These are phyloP conservation scores for Citrus trifoliata DNA, from an alignment of 345 rosid genomes.

Conservation along the genomic window DNA sequence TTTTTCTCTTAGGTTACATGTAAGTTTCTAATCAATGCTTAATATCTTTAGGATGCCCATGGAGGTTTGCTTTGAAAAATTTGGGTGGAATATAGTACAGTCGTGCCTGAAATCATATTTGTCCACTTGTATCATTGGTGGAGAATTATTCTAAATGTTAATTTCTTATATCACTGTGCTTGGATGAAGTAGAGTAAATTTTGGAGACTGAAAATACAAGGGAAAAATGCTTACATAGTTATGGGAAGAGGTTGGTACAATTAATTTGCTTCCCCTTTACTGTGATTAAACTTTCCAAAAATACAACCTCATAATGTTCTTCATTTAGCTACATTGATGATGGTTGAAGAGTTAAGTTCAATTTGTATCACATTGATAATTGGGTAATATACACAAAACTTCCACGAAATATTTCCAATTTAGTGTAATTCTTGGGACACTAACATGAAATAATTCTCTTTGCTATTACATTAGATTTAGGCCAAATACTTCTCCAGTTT, in stretches of 20 bases:
- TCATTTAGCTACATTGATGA: not conserved
- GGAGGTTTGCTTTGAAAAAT: not conserved
- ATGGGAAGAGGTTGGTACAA: not conserved
- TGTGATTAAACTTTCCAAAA: not conserved
- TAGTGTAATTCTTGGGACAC: not conserved
- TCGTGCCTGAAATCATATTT: not conserved
- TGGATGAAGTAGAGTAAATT: not conserved
- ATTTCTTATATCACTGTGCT: not conserved
- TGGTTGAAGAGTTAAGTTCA: not conserved
- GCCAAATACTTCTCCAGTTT: slow-evolving; percentile 89
- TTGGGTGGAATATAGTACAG: not conserved
- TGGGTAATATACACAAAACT: not conserved
- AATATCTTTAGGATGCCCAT: not conserved
- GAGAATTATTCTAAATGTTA: not conserved
- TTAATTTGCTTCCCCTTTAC: not conserved
- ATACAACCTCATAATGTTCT: not conserved
- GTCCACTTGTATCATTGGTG: not conserved
- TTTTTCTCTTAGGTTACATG: not conserved
- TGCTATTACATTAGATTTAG: slow-evolving; percentile 35
- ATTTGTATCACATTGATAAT: not conserved
- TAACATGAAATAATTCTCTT: slow-evolving; percentile 16
- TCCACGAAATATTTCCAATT: slow-evolving; percentile 8
- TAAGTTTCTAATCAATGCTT: not conserved
- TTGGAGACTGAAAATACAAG: not conserved
- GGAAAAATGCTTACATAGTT: not conserved